Evolutionary conservation across 1,284 basidiomycete species (phyloP), one percentile per base, ranked within the genome.

Genomic region (Takashimella koratensis): DNA sequence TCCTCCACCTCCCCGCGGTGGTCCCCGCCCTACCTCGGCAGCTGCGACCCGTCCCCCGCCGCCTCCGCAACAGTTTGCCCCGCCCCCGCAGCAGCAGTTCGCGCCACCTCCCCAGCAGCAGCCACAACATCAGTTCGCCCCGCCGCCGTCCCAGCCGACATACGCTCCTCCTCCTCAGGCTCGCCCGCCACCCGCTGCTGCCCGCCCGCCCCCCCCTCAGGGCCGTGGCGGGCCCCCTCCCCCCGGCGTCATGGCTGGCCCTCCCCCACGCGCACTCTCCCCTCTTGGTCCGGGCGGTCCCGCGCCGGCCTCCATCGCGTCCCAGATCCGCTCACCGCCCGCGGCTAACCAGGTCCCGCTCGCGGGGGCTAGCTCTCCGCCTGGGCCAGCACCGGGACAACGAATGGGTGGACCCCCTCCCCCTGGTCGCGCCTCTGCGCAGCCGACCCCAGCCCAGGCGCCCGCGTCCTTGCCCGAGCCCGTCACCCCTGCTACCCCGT

Each of bases 201-300:
- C 59, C 36, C 51, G 71, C 23, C 60, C 64, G 36, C 51, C 66
- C 3, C 68, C 64, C 5, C 65, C 59, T 21, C 68, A 63, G 12
- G 53, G 59, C 16, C 57, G 60, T 49, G 65, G 60, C 12, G 67
- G 70, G 41, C 79, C 79, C 45, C 78, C 80, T 44, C 76, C 73
- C 1, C 77, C 73, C 2, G 68, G 76, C 30, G 79, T 78, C 20
- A 70, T 78, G 21, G 79, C 79, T 51, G 78, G 77, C 26, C 76
- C 76, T 42, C 78, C 80, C 4, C 73, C 75, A 25, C 71, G 73
- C 16, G 76, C 76, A 24, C 62, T 71, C 41, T 74, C 75, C n/a
- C 77, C 77, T 3, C 54, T 67, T 10, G 64, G 69, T 30, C 63
- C 60, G 24, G 41, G 58, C 10, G 47, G 56, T n/a, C 30, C 52